Conservation (phyloP, 495 filamentous ascomycete genomes). For the Daldinia vernicosa region DNA sequence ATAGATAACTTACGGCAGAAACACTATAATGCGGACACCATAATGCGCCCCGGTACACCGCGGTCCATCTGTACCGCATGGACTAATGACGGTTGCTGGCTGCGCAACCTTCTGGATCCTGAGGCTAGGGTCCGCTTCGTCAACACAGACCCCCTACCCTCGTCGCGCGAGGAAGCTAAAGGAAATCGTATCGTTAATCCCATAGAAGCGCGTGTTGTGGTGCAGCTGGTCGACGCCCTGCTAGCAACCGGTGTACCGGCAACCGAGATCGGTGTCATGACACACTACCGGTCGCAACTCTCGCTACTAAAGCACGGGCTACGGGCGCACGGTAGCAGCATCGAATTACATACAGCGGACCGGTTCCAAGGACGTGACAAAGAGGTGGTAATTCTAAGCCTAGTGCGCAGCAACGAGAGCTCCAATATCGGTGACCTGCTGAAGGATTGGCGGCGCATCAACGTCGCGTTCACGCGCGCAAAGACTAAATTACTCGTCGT, state of each 20-base stretch:
- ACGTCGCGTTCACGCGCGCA: slow-evolving; percentile 93
- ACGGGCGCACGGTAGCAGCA: slow-evolving; percentile 51
- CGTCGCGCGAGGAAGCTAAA: slow-evolving; percentile 71
- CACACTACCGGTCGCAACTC: slow-evolving; percentile 96
- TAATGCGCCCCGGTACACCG: slow-evolving; percentile 45
- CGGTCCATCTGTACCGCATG: slow-evolving; percentile 63
- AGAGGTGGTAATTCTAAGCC: slow-evolving; percentile 82
- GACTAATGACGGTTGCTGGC: slow-evolving; percentile 71
- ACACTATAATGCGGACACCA: slow-evolving; percentile 58
- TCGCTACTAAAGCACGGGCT: slow-evolving; percentile 58
- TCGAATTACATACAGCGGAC: slow-evolving; percentile 97
- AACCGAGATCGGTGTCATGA: slow-evolving; percentile 90
- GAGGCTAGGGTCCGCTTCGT: slow-evolving; percentile 78
- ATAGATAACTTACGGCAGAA: slow-evolving; percentile 65
- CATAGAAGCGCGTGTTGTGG: slow-evolving; percentile 76
- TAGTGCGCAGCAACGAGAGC: slow-evolving; percentile 85
- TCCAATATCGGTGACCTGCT: slow-evolving; percentile 86
- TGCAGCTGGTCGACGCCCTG: slow-evolving; percentile 80
- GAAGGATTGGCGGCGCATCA: slow-evolving; percentile 91
- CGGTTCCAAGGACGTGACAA: slow-evolving; percentile 97
- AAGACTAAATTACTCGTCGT: slow-evolving; percentile 89
- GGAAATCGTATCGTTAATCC: slow-evolving; percentile 89
- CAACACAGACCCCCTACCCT: slow-evolving; percentile 81
- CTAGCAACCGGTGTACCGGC: slow-evolving; percentile 77
- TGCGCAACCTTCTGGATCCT: slow-evolving; percentile 78